Conservation (phyloP, 2,329 filamentous ascomycete species). For the Fusarium verticillioides region DNA sequence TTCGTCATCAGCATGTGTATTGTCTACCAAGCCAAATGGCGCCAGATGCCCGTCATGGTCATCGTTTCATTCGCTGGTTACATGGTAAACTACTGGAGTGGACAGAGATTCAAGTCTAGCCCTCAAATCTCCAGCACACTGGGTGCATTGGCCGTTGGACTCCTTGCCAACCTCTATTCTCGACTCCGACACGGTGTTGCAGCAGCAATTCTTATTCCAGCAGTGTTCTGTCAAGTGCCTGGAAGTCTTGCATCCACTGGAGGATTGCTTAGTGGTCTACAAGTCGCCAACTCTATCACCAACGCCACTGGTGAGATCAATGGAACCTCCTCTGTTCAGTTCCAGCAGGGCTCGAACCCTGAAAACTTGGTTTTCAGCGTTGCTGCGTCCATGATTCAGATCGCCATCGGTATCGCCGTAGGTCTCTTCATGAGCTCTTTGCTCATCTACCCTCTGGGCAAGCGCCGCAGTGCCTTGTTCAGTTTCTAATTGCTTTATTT, state of each 20-base stretch:
- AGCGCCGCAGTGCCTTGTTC: slow-evolving; percentile 61
- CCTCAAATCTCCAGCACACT: slow-evolving; percentile 81
- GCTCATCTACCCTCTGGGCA: slow-evolving; percentile 61
- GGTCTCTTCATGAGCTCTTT: slow-evolving; percentile 62
- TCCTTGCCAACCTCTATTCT: slow-evolving; percentile 83
- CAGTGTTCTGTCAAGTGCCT: slow-evolving; percentile 61
- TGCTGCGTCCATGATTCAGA: slow-evolving; percentile 63
- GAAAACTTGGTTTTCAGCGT: slow-evolving; percentile 58
- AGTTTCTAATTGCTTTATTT: slow-evolving; percentile 52
- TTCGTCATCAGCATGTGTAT: slow-evolving; percentile 80
- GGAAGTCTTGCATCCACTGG: slow-evolving; percentile 60
- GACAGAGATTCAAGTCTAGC: slow-evolving; percentile 72
- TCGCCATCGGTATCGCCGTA: slow-evolving; percentile 63
- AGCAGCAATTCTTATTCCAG: slow-evolving; percentile 59
- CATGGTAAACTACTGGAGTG: slow-evolving; percentile 79
- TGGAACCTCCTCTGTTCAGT: slow-evolving; percentile 48
- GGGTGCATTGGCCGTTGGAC: slow-evolving; percentile 79
- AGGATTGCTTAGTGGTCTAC: slow-evolving; percentile 58
- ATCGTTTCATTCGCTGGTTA: slow-evolving; percentile 79
- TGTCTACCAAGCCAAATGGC: slow-evolving; percentile 85
- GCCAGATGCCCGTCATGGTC: slow-evolving; percentile 82
- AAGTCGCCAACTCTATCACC: slow-evolving; percentile 57
- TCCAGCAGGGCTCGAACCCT: slow-evolving; percentile 34
- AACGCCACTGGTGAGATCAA: slow-evolving; percentile 50
- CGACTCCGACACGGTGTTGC: slow-evolving; percentile 63